Evolutionary conservation across 2,329 filamentous ascomycete genomes (phyloP), one percentile per base, ranked within the genome.

Genomic region (Sporothrix euskadiensis): DNA sequence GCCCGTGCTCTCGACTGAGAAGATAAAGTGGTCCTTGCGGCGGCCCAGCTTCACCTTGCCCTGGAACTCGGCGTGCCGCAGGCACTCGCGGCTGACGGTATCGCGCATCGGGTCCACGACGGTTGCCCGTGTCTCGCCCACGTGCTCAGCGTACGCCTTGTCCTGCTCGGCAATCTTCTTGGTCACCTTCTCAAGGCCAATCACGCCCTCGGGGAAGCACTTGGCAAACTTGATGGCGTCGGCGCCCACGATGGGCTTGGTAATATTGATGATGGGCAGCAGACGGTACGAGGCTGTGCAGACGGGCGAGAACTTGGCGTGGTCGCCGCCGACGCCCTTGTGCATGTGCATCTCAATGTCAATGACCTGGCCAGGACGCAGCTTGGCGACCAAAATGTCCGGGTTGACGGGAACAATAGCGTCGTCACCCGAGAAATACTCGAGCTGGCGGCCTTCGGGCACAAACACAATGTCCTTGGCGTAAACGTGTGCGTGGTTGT

Each of bases 241-340:
- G 56, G 87, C 85, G 59, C 95, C 96, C 4, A 97, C 81, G 75
- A 99, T 98, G 26, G 96, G 96, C 77, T 88, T 85, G 61, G 87
- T 85, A 80, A 99, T 98, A 76, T 88, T 87, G 82, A 99, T 98
- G 77, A 91, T 91, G 8, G 96, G 96, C 80, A 99, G 84, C 26
- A 99, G 88, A 69, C 96, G 90, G 84, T 99, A 99, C 32, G 92
- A 93, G 3, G 96, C 96, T 0, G 96, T 98, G 3, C 95, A 94
- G 49, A 98, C 96, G 65, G 96, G 96, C 0, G 94, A 97, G 85
- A 96, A 99, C 83, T 99, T 99, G 78, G 96, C 92, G 82, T 99
- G 96, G 82, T 99, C 96, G 76, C 91, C 90, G 66, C 96, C 96
- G 77, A 97, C 90, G 75, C 97, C 96, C 84, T 98, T 97, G 84